A percentile compares a stretch with the other conserved stretches of the same genome.
These are phyloP conservation scores for Madurella mycetomatis DNA, from an alignment of 2,329 filamentous ascomycete species.

Conservation along the genomic window DNA sequence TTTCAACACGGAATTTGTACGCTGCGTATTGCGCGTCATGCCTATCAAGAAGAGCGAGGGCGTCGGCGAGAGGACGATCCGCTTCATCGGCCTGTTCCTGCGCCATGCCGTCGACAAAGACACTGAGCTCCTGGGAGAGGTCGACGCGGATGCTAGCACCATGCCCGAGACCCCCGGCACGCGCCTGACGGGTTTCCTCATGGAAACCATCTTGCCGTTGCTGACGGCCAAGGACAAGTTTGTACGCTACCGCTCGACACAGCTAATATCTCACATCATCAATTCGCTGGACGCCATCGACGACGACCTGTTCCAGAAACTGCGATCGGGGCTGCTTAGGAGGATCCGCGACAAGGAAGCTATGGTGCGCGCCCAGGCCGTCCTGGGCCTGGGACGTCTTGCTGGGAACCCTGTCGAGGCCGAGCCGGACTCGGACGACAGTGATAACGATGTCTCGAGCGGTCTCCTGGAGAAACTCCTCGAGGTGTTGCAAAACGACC, in stretches of 20 bases:
- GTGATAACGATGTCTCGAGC: conserved; percentile 58
- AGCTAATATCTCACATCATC: conserved; percentile 85
- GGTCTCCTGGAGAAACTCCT: conserved; percentile 78
- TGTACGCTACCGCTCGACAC: conserved; percentile 82
- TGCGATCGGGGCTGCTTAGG: conserved; percentile 75
- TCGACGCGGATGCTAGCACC: conserved; percentile 64
- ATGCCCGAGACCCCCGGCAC: conserved; percentile 80
- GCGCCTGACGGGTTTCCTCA: conserved; percentile 68
- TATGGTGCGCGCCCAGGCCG: conserved; percentile 86
- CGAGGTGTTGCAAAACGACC: conserved; percentile 87
- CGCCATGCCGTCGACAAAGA: conserved; percentile 67
- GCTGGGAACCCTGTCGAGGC: conserved; percentile 73
- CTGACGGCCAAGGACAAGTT: conserved; percentile 86
- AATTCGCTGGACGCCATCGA: conserved; percentile 91
- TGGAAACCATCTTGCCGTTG: conserved; percentile 70
- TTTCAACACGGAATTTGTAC: conserved; percentile 80
- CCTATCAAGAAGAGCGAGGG: conserved; percentile 87
- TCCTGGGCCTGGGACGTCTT: conserved; percentile 80
- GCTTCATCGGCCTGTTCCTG: conserved; percentile 85
- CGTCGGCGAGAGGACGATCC: conserved; percentile 78
- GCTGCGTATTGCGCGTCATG: conserved; percentile 78
- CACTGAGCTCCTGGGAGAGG: conserved; percentile 60
- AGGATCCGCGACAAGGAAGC: conserved; percentile 91
- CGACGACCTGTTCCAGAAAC: conserved; percentile 79
- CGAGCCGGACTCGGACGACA: conserved; percentile 64